Conservation (phyloP, 768 basidiomycete species). For the Suillus paluster region DNA sequence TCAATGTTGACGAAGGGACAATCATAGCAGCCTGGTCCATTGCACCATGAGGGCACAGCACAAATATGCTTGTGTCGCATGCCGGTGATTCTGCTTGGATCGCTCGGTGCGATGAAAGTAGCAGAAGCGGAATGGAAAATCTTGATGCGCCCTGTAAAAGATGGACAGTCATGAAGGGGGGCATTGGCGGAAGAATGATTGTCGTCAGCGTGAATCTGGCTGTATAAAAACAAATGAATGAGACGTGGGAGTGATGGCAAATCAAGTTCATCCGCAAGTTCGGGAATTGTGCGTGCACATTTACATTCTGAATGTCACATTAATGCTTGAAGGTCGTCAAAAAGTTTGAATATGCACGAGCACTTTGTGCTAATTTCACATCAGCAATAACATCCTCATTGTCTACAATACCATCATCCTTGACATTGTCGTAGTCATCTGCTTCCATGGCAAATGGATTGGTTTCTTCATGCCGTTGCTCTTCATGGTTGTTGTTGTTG, state of each 20-base stretch:
- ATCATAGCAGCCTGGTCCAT: neutral
- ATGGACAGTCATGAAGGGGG: constrained; percentile 12
- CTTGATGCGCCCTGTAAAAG: constrained; percentile 8
- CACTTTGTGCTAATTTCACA: too few relatives aligned
- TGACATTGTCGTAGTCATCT: too few relatives aligned
- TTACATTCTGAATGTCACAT: too few relatives aligned
- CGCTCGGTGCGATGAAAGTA: constrained; percentile 15
- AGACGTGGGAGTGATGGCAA: neutral
- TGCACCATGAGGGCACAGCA: constrained; percentile 22
- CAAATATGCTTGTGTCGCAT: constrained; percentile 26
- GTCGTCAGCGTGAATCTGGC: neutral
- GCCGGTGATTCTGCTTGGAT: constrained; percentile 9
- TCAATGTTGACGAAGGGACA: constrained; percentile 17
- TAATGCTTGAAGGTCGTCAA: too few relatives aligned
- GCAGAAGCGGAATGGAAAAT: constrained; percentile 7
- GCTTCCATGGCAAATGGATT: too few relatives aligned
- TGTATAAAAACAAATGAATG: constrained; percentile 5
- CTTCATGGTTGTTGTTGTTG: too few relatives aligned
- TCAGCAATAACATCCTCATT: too few relatives aligned
- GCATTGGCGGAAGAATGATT: constrained; percentile 7
- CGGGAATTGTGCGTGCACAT: neutral
- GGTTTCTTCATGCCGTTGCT: too few relatives aligned
- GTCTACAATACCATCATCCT: too few relatives aligned
- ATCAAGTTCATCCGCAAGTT: neutral
- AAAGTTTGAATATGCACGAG: too few relatives aligned